These are phyloP conservation scores for Boletus semigastroideus DNA, from an alignment of 1,284 basidiomycete species.

Conservation along the genomic window DNA sequence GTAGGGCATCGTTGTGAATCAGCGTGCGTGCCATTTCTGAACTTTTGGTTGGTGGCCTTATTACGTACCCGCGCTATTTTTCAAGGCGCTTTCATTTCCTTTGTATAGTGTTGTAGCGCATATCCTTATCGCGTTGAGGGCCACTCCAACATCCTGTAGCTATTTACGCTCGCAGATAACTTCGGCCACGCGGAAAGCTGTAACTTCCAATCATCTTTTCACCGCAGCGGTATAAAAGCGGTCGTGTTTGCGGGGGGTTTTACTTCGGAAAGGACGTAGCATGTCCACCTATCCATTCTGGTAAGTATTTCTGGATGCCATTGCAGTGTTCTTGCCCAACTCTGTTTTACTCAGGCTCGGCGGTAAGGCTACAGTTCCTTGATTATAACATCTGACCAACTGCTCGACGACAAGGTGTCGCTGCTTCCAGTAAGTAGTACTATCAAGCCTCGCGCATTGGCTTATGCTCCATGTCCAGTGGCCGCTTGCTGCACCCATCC, in stretches of 20 bases:
- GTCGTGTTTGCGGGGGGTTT: neutral
- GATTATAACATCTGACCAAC: neutral
- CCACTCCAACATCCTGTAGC: constrained; percentile 16
- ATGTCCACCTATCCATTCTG: constrained; percentile 60
- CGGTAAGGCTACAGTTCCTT: constrained; percentile 46
- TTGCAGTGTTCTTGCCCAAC: constrained; percentile 1
- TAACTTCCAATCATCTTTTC: constrained; percentile 1
- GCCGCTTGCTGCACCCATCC: constrained; percentile 86
- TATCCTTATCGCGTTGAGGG: constrained; percentile 4
- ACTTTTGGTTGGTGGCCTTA: neutral
- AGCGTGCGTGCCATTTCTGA: constrained; percentile 1
- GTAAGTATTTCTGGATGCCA: constrained; percentile 34
- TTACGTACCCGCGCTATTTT: constrained; percentile 19
- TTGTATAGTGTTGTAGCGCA: constrained; percentile 3
- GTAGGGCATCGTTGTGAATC: constrained; percentile 4
- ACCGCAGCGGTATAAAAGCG: constrained; percentile 19
- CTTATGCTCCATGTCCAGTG: constrained; percentile 49
- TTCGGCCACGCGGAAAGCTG: constrained; percentile 10
- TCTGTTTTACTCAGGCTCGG: constrained; percentile 56
- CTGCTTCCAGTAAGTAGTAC: constrained; percentile 65
- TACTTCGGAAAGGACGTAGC: constrained; percentile 6
- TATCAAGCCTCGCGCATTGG: neutral
- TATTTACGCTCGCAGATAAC: constrained; percentile 12
- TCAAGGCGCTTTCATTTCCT: neutral
- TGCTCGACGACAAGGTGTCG: constrained; percentile 51